Percentiles rank a stretch among this genome's conserved stretches.
Conservation (phyloP, 805 yeast genomes). For the Teunomyces panamensis region DNA sequence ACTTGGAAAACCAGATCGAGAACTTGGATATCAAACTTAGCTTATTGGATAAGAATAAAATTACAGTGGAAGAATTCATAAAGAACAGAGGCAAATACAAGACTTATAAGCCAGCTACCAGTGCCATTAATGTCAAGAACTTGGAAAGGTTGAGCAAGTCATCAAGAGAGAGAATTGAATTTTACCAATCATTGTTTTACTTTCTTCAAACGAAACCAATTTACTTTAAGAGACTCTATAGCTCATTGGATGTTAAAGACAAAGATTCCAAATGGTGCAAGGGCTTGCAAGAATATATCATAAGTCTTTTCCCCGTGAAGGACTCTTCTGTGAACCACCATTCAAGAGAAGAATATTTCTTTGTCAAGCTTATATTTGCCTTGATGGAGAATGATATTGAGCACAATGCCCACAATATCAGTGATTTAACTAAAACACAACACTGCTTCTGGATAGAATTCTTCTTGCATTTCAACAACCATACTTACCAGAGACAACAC, state of each 20-base stretch:
- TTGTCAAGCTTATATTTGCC: slow-evolving; percentile 54
- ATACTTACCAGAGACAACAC: slow-evolving; percentile 47
- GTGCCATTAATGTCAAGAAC: slow-evolving; percentile 16
- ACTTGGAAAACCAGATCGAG: slow-evolving; percentile 68
- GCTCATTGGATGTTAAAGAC: slow-evolving; percentile 18
- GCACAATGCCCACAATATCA: slow-evolving; percentile 20
- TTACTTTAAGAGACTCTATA: slow-evolving; percentile 60
- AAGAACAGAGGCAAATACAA: slow-evolving; percentile 37
- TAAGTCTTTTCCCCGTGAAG: slow-evolving; percentile 31
- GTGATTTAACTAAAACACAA: slow-evolving; percentile 40
- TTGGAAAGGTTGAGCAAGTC: slow-evolving; percentile 37
- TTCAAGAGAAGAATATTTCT: slow-evolving; percentile 69
- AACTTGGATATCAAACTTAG: slow-evolving; percentile 77
- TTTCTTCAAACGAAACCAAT: slow-evolving; percentile 78
- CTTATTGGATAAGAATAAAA: slow-evolving; percentile 72
- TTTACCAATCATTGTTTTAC: slow-evolving; percentile 76
- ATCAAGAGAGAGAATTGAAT: slow-evolving; percentile 53
- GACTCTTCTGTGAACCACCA: slow-evolving; percentile 29
- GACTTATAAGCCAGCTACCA: slow-evolving; percentile 17
- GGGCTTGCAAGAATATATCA: slow-evolving; percentile 21
- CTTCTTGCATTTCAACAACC: slow-evolving; percentile 42
- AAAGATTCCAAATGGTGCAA: slow-evolving; percentile 11
- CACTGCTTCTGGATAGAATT: slow-evolving; percentile 44
- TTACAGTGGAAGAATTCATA: slow-evolving; percentile 71
- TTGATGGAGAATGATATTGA: slow-evolving; percentile 43